Percentiles rank a stretch among this genome's conserved stretches.
Conservation (phyloP, 768 basidiomycete genomes). For the Suillus luteus region DNA sequence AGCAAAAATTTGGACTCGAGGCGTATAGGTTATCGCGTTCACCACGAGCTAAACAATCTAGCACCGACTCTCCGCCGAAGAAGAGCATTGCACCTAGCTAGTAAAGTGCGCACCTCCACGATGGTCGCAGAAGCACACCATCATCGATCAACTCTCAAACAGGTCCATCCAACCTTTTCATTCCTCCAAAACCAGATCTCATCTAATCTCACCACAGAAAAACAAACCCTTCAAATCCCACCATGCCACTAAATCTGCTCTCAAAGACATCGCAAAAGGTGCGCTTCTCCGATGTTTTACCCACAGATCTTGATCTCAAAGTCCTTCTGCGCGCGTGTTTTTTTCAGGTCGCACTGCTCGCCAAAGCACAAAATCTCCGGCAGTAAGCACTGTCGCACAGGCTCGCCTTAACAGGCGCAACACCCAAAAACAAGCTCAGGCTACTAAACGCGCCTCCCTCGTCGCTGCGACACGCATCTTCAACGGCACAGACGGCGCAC, state of each 20-base stretch:
- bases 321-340: neutral
- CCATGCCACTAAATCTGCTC: slow-evolving; percentile 80
- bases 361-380: slow-evolving; percentile 52
- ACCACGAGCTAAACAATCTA: neutral
- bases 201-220: slow-evolving; percentile 45
- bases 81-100: neutral
- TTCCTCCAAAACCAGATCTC: slow-evolving; percentile 3
- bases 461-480: slow-evolving; percentile 54
- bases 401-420: slow-evolving; percentile 78
- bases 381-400: slow-evolving; percentile 60
- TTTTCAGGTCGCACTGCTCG: slow-evolving; percentile 58
- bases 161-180: slow-evolving; percentile 39
- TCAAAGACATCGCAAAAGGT: slow-evolving; percentile 90
- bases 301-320: neutral
- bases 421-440: slow-evolving; percentile 81
- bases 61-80: neutral
- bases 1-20: neutral
- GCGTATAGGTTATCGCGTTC: neutral
- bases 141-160: slow-evolving; percentile 82
- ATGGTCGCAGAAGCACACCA: slow-evolving; percentile 39
- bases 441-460: slow-evolving; percentile 17
- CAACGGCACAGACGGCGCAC: slow-evolving; percentile 73
- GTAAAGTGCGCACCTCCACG: neutral
- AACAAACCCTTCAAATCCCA: slow-evolving; percentile 94
- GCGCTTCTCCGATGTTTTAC: slow-evolving; percentile 11